Evolutionary conservation across 1,284 basidiomycete species (phyloP).

Genomic region (Schizopora paradoxa): DNA sequence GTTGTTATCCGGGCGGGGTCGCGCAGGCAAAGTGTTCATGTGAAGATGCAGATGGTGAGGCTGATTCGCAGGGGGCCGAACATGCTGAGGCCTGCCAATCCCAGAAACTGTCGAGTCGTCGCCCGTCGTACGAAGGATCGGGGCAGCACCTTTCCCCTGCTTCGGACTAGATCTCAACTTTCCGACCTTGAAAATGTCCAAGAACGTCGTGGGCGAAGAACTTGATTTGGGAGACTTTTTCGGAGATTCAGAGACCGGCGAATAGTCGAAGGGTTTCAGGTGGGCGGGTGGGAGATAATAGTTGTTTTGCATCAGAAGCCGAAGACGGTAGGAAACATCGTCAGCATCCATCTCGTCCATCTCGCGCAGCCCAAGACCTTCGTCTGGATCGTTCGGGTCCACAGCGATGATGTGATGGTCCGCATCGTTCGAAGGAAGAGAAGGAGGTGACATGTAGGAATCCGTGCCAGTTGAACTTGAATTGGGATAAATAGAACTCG

Average conservation of each 20-base stretch:
- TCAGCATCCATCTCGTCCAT: slow-evolving; percentile 60
- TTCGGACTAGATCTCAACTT: slow-evolving; percentile 30
- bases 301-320: slow-evolving; percentile 74
- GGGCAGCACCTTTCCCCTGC: slow-evolving; percentile 28
- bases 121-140: slow-evolving; percentile 56
- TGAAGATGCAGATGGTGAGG: slow-evolving; percentile 27
- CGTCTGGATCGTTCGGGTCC: slow-evolving; percentile 38
- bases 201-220: slow-evolving; percentile 47
- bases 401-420: slow-evolving; percentile 39
- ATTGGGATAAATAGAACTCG: slow-evolving; percentile 70
- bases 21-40: slow-evolving; percentile 24
- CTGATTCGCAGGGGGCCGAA: slow-evolving; percentile 35
- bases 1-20: slow-evolving; percentile 33
- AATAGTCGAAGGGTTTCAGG: slow-evolving; percentile 66
- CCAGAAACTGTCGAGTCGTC: slow-evolving; percentile 49
- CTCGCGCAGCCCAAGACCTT: slow-evolving; percentile 12
- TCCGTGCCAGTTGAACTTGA: slow-evolving; percentile 54
- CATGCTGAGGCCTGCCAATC: slow-evolving; percentile 13
- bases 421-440: slow-evolving; percentile 40
- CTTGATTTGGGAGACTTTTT: slow-evolving; percentile 40
- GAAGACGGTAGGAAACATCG: slow-evolving; percentile 76
- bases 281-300: slow-evolving; percentile 83
- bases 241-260: slow-evolving; percentile 29
- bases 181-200: slow-evolving; percentile 62
- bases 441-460: slow-evolving; percentile 47